These are phyloP conservation scores for Hordeum vulgare DNA, from an alignment of 176 grass and related monocot species.

Conservation along the genomic window MorexV3_pseudomolecules_assembly NC_058520.1:394304214-394304713, in stretches of 20 bases:
- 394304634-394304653: no score
- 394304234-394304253: no score
- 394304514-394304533: not conserved
- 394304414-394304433: not conserved
- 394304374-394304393: constrained; percentile 54
- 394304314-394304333: not conserved
- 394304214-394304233: no score
- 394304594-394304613: no score
- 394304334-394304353: constrained; percentile 44
- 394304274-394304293: not conserved
- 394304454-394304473: not conserved
- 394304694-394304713: no score
- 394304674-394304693: no score
- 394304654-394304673: no score
- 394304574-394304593: no score
- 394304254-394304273: no score
- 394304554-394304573: no score
- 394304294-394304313: not conserved
- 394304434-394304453: not conserved
- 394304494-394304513: not conserved
- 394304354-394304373: constrained; percentile 48
- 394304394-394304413: constrained; percentile 9
- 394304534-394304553: no score
- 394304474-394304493: not conserved
- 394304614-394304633: no score